A percentile compares a stretch with the other conserved stretches of the same genome.
phyloP scores from a whole-genome alignment of 305 asterid genomes.

The Solanum hybrid region DNA sequence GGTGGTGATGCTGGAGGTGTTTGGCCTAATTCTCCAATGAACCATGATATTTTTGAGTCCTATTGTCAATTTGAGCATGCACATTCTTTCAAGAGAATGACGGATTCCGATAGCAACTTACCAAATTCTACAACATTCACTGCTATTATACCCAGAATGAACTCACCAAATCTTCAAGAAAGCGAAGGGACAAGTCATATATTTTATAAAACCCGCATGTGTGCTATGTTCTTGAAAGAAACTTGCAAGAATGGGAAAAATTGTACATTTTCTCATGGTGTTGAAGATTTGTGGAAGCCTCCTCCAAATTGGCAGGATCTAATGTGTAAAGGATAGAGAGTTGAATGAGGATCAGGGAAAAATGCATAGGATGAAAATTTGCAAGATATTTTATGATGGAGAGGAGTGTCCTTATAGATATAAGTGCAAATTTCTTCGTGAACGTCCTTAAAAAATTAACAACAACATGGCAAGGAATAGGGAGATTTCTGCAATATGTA shows the following conservation, averaged over 20 bases:
- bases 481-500: not conserved
- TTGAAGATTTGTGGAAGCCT: no score
- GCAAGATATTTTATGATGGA: no score
- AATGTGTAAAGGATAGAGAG: no score
- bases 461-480: not conserved
- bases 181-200: not conserved
- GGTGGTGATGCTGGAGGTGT: constrained; percentile 22
- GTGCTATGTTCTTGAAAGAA: not conserved
- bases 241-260: not conserved
- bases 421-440: not conserved
- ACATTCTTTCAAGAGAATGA: constrained; percentile 26
- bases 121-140: constrained; percentile 18
- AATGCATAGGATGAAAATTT: no score
- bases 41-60: constrained; percentile 18
- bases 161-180: not conserved
- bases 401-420: not conserved
- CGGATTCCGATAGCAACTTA: constrained; percentile 21
- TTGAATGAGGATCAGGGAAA: no score
- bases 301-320: not conserved
- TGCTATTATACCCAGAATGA: constrained; percentile 9
- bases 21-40: constrained; percentile 16
- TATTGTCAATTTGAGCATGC: constrained; percentile 21
- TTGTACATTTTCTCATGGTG: not conserved
- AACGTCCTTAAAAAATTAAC: not conserved
- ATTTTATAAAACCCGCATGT: not conserved